These are phyloP conservation scores for Physaria fendleri DNA, from an alignment of 345 rosid species.

Conservation along the genomic window DNA sequence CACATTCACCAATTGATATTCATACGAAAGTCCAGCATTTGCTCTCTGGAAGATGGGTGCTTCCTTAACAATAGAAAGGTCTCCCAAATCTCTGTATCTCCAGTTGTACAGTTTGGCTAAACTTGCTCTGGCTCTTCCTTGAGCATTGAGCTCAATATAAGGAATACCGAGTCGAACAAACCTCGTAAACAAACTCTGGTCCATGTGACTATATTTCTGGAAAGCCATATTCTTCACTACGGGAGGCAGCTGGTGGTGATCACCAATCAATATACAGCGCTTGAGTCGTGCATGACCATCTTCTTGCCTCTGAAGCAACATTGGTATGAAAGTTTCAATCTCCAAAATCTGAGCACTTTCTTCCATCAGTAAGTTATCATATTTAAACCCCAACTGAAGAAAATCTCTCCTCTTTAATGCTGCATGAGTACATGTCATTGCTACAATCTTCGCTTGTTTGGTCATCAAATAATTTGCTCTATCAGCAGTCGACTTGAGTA, in stretches of 20 bases:
- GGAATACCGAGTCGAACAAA: constrained; percentile 98
- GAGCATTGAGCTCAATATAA: constrained; percentile 98
- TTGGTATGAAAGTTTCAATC: constrained; percentile 98
- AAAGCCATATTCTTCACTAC: constrained; percentile 99
- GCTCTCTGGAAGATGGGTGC: constrained; percentile 61
- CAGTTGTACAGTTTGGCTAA: constrained; percentile 92
- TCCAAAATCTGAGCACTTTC: constrained; percentile 99
- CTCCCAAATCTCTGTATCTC: constrained; percentile 97
- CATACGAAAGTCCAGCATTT: constrained; percentile 90
- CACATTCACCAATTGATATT: constrained; percentile 85
- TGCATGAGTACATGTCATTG: constrained; percentile 99
- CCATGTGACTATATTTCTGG: constrained; percentile 99
- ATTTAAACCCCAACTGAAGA: constrained; percentile 94
- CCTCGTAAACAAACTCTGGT: constrained; percentile 97
- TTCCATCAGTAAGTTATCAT: constrained; percentile 98
- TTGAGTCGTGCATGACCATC: constrained; percentile 97
- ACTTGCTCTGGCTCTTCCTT: constrained; percentile 98
- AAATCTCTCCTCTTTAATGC: constrained; percentile 98
- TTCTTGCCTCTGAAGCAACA: constrained; percentile 98
- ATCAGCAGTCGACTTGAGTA: constrained; percentile 98
- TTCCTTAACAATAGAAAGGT: constrained; percentile 79
- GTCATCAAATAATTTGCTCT: constrained; percentile 98
- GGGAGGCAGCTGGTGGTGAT: constrained; percentile 99
- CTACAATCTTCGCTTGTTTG: constrained; percentile 97
- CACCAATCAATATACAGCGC: constrained; percentile 96